phyloP scores from a whole-genome alignment of 495 filamentous ascomycete species.

The Diplogelasinospora grovesii region DNA sequence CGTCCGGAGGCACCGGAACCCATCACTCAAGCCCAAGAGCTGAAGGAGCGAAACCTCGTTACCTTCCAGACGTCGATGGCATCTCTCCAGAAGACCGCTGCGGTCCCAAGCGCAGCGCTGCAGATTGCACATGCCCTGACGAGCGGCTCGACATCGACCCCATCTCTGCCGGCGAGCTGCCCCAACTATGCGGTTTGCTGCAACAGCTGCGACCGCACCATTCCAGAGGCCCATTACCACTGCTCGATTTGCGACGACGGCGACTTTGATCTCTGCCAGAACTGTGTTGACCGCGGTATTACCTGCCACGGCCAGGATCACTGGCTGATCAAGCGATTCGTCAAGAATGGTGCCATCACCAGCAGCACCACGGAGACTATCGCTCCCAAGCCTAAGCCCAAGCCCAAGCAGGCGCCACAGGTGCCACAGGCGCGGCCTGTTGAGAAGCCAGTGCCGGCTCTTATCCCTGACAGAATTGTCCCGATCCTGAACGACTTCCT shows the following conservation, averaged over 20 bases:
- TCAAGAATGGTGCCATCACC: slow-evolving; percentile 70
- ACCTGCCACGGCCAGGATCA: slow-evolving; percentile 72
- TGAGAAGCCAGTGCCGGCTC: slow-evolving; percentile 3
- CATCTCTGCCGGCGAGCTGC: slow-evolving; percentile 3
- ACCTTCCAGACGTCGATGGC: slow-evolving; percentile 7
- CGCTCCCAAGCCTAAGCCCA: slow-evolving; percentile 48
- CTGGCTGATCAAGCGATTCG: slow-evolving; percentile 88
- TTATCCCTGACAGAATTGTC: slow-evolving; percentile 12
- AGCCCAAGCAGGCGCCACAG: slow-evolving; percentile 9
- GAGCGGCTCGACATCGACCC: neutral
- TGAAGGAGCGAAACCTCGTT: slow-evolving; percentile 7
- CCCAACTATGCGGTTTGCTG: slow-evolving; percentile 68
- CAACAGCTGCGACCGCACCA: slow-evolving; percentile 75
- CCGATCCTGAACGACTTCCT: slow-evolving; percentile 18
- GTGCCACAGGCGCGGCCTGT: slow-evolving; percentile 13
- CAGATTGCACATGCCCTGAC: too few species aligned
- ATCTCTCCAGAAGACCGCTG: neutral
- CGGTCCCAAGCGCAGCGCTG: too few species aligned
- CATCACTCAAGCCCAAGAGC: neutral
- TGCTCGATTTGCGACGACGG: slow-evolving; percentile 88
- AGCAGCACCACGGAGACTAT: slow-evolving; percentile 79
- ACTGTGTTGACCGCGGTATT: slow-evolving; percentile 67
- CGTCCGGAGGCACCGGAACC: neutral
- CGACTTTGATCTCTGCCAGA: slow-evolving; percentile 87
- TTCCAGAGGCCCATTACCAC: slow-evolving; percentile 82